These are phyloP conservation scores for Globomyces sp. DNA, from an alignment of 371 early-diverging fungal species.

Conservation along the genomic window DNA sequence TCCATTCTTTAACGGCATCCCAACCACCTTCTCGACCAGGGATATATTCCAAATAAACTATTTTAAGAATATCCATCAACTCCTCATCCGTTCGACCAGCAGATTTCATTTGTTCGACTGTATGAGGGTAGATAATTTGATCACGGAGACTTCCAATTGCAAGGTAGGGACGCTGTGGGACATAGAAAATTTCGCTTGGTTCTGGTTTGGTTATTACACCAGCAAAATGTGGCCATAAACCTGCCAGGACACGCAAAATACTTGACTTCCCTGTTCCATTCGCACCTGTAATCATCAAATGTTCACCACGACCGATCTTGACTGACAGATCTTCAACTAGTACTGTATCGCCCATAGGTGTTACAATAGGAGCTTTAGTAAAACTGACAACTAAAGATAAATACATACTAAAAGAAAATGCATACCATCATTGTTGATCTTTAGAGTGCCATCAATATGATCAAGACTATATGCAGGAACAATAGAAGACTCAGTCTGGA, in stretches of 20 bases:
- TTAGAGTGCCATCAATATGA: slow-evolving; percentile 32
- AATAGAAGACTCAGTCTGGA: slow-evolving; percentile 31
- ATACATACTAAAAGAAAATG: neutral
- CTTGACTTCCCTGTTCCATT: slow-evolving; percentile 83
- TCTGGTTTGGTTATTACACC: slow-evolving; percentile 68
- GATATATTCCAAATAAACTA: slow-evolving; percentile 49
- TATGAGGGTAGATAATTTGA: slow-evolving; percentile 65
- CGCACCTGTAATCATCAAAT: slow-evolving; percentile 69
- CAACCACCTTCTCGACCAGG: slow-evolving; percentile 52
- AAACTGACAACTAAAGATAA: slow-evolving; percentile 31
- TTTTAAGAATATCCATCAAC: slow-evolving; percentile 39
- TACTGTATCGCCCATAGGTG: slow-evolving; percentile 51
- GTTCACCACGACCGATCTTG: slow-evolving; percentile 42
- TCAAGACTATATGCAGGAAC: slow-evolving; percentile 35
- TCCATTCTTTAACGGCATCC: slow-evolving; percentile 56
- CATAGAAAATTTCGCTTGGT: slow-evolving; percentile 65
- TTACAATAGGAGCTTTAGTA: slow-evolving; percentile 43
- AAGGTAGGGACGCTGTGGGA: slow-evolving; percentile 89
- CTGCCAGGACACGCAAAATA: slow-evolving; percentile 75
- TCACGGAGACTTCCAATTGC: slow-evolving; percentile 81
- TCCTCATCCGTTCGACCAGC: slow-evolving; percentile 47
- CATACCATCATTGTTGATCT: slow-evolving; percentile 27
- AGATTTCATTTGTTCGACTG: slow-evolving; percentile 34
- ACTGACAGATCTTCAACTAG: slow-evolving; percentile 45
- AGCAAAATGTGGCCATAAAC: slow-evolving; percentile 84